These are phyloP conservation scores for Macrolepiota fuliginosa DNA, from an alignment of 768 basidiomycete genomes.

Conservation along the genomic window DNA sequence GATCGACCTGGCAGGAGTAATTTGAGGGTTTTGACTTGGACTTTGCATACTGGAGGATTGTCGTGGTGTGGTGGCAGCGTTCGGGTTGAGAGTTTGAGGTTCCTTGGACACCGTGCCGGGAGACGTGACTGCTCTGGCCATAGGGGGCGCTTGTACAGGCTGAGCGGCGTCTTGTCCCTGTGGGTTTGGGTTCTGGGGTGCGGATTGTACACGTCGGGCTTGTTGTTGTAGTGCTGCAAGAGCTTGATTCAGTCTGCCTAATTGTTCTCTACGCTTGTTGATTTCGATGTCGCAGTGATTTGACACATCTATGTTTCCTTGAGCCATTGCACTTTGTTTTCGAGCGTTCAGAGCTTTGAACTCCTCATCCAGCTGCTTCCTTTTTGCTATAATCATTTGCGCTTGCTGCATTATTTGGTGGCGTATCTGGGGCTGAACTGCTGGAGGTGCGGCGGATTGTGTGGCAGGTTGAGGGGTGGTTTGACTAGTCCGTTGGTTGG, in stretches of 20 bases:
- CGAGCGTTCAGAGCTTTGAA: not conserved
- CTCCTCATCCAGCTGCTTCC: constrained; percentile 9
- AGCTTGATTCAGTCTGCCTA: constrained; percentile 12
- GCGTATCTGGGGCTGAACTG: constrained; percentile 19
- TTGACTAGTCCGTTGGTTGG: not conserved
- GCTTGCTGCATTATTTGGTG: constrained; percentile 2
- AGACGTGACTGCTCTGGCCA: not conserved
- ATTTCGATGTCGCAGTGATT: constrained; percentile 14
- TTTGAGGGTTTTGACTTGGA: constrained; percentile 8
- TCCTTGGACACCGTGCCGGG: not conserved
- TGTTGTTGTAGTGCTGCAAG: constrained; percentile 11
- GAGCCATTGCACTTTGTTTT: constrained; percentile 13
- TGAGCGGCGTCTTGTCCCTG: constrained; percentile 2
- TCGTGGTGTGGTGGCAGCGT: not conserved
- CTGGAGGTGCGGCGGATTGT: constrained; percentile 1
- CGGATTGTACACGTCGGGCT: constrained; percentile 5
- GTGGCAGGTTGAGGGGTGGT: constrained; percentile 12
- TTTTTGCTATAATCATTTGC: not conserved
- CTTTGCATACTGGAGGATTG: constrained; percentile 3
- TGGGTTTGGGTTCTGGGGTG: not conserved
- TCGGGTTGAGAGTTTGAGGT: constrained; percentile 1
- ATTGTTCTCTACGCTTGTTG: constrained; percentile 12
- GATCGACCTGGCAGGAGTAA: not conserved
- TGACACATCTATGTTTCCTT: constrained; percentile 17
- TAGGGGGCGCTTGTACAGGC: not conserved